Base-by-base conservation (phyloP, 768 basidiomycete genomes). In the Mycena floridula region DNA sequence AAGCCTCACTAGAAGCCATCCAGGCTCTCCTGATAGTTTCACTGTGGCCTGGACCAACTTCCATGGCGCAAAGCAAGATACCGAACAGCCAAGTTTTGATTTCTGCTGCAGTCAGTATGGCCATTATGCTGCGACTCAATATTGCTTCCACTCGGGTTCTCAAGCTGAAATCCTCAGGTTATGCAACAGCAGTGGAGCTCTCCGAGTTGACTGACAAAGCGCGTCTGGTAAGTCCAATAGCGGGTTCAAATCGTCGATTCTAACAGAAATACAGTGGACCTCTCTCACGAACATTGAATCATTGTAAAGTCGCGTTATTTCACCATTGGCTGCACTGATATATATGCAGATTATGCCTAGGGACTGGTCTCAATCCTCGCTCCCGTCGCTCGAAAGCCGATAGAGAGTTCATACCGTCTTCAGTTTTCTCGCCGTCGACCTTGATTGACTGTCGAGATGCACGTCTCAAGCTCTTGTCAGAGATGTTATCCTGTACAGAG, bases 31-130 rank as follows among this genome's bases (percentile, higher is more conserved):
- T 68, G 24, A 51, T 72, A 7, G 54, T 71, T n/a, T 65, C 70
- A 3, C 28, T 71, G 23, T 70, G 69, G 69, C 67, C 69, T 11
- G n/a, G n/a, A n/a, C n/a, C n/a, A n/a, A 52, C 68, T 24, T 62
- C 57, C 23, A 51, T 58, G 16, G 12, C 23, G 15, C 42, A 43
- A 22, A 35, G 42, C 43, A 22, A 22, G 8, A 61, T 63, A 3
- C 18, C 15, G 32, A 69, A 70, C 23, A 66, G 61, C 23, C 61
- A 67, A 40, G 44, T 70, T 23, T 48, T 60, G n/a, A 55, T 68
- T 25, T 66, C 59, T 8, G 55, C 67, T 15, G 70, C 70, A 7
- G 63, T 70, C 27, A 69, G 63, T 37, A 70, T 70, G 70, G 68
- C 68, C 15, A 65, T 65, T 51, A 68, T 67, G 43, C 53, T 72